Percentiles rank a stretch among this genome's conserved stretches.
Conservation (phyloP, 2,329 filamentous ascomycete species). For the Nannizzia gypsea region DNA sequence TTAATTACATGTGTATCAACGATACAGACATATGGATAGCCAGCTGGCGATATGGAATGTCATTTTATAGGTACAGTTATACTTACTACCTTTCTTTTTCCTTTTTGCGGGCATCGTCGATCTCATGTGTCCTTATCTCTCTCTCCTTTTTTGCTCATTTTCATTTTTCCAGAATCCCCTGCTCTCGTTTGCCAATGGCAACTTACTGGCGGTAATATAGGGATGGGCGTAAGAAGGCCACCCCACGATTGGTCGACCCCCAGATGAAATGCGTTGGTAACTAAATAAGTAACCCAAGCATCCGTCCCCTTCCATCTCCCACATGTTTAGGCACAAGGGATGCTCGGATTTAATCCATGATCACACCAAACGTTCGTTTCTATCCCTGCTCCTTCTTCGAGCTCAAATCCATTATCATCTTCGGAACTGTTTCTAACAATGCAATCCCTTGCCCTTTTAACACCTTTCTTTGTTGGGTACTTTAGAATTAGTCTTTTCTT, state of each 20-base stretch:
- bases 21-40: background rate
- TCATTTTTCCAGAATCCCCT: background rate
- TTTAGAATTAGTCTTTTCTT: background rate
- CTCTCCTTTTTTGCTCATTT: background rate
- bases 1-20: background rate
- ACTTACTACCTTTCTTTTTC: background rate
- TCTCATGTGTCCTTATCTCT: background rate
- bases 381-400: background rate
- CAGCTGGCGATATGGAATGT: background rate
- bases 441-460: background rate
- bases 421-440: background rate
- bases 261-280: background rate
- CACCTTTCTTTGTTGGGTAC: background rate
- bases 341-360: background rate
- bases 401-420: background rate
- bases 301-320: background rate
- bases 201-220: background rate
- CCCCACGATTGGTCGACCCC: background rate
- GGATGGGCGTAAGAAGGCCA: background rate
- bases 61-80: background rate
- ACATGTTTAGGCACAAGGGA: background rate
- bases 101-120: background rate
- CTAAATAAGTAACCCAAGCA: background rate
- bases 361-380: background rate
- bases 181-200: background rate